phyloP scores from a whole-genome alignment of 371 early-diverging fungal species.

The Mortierella sp. region DNA sequence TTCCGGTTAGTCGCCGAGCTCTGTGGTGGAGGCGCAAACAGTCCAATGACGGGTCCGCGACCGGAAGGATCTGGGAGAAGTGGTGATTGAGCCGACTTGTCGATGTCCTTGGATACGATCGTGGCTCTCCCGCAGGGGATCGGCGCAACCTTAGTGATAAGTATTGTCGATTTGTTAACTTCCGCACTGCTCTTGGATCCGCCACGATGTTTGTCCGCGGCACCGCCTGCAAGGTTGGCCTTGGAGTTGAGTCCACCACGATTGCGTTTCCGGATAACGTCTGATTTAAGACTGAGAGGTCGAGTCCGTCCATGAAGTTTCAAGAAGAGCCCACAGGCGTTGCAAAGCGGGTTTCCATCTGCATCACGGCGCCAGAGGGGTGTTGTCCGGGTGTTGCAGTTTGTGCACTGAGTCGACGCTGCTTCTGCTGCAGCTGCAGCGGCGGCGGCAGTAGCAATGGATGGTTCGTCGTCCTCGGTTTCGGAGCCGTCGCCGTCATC shows the following conservation, averaged over 20 bases:
- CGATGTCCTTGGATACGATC: not conserved
- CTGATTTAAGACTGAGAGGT: conserved; percentile 82
- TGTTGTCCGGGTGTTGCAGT: conserved; percentile 92
- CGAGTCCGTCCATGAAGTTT: conserved; percentile 90
- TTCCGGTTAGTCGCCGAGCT: conserved; percentile 31
- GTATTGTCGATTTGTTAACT: not conserved
- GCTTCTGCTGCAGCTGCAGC: not conserved
- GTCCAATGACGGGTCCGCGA: conserved; percentile 17
- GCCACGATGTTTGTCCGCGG: not conserved
- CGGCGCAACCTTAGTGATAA: conserved; percentile 1
- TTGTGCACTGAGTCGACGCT: conserved; percentile 75
- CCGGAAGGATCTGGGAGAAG: not conserved
- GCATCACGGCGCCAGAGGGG: conserved; percentile 96
- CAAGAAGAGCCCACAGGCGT: conserved; percentile 77
- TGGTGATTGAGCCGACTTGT: not conserved
- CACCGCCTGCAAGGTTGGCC: not conserved
- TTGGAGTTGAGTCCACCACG: conserved; percentile 56
- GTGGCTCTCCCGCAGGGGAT: conserved; percentile 2
- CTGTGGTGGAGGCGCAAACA: conserved; percentile 19
- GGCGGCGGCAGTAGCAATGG: not conserved
- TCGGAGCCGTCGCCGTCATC: conserved; percentile 16
- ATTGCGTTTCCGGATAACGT: conserved; percentile 89
- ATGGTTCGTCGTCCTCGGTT: conserved; percentile 25
- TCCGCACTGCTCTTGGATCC: not conserved
- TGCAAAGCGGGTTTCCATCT: conserved; percentile 73